Conservation (phyloP, 2,329 filamentous ascomycete genomes). For the Apiospora marii region DNA sequence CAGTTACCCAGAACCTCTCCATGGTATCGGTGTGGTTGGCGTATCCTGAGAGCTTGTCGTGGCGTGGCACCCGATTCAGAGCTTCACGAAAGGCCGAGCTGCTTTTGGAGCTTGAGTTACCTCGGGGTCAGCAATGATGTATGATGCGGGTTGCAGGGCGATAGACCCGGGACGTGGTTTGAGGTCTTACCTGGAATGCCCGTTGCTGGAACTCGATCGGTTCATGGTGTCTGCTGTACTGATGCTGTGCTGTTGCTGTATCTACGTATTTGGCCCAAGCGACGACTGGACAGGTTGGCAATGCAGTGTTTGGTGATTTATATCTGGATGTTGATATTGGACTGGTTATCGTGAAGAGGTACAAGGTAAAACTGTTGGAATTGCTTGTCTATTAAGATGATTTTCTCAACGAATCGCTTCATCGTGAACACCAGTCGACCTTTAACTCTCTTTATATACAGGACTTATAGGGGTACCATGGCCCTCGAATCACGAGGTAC, state of each 20-base stretch:
- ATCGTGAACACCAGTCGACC: neutral
- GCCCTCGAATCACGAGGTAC: neutral
- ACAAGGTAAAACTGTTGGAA: neutral
- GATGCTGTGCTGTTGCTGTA: neutral
- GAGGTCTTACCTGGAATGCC: neutral
- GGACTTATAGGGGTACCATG: neutral
- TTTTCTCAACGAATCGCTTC: neutral
- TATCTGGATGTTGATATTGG: neutral
- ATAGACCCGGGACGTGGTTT: neutral
- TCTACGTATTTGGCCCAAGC: too few species aligned
- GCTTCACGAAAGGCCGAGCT: constrained; percentile 16
- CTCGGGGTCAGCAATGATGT: neutral
- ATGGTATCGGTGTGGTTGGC: constrained; percentile 7
- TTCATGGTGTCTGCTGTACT: neutral
- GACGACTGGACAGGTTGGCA: neutral
- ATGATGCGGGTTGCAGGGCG: neutral
- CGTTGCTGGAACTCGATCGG: neutral
- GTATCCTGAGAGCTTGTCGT: constrained; percentile 9
- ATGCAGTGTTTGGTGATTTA: neutral
- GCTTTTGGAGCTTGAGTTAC: constrained; percentile 3
- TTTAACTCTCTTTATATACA: neutral
- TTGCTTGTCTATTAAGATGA: neutral
- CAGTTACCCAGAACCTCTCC: constrained; percentile 22
- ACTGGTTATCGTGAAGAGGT: neutral
- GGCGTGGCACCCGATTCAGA: neutral